Conservation (phyloP, 257 asterid species). For the Haberlea rhodopensis region DNA sequence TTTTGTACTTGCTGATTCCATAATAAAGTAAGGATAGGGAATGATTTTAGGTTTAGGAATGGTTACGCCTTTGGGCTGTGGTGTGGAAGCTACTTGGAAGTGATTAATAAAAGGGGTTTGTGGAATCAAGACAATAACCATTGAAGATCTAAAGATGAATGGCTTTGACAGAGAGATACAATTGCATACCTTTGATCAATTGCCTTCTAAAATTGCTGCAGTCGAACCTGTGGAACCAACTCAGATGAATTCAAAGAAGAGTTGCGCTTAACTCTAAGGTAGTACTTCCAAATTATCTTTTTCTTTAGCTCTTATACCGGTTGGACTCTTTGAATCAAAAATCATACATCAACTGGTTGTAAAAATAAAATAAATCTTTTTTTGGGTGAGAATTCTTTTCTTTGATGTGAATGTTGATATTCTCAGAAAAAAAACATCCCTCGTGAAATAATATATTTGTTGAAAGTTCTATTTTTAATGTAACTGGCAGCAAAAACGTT, state of each 20-base stretch:
- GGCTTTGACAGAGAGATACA: constrained; percentile 72
- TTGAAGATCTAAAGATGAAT: constrained; percentile 82
- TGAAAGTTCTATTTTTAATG: background rate
- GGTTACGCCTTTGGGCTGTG: constrained; percentile 93
- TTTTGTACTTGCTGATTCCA: constrained; percentile 14
- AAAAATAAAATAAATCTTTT: too few species aligned
- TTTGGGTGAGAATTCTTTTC: background rate
- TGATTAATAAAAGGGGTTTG: constrained; percentile 70
- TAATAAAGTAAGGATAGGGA: background rate
- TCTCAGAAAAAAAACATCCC: constrained; percentile 16
- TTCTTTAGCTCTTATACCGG: constrained; percentile 7
- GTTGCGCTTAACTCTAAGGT: constrained; percentile 85
- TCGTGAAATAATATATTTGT: constrained; percentile 5
- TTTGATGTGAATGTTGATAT: constrained; percentile 1
- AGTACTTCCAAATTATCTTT: constrained; percentile 20
- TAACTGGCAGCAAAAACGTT: too few species aligned
- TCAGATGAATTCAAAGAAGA: constrained; percentile 67
- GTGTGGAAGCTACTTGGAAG: constrained; percentile 79
- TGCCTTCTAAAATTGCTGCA: constrained; percentile 92
- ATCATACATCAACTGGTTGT: too few species aligned
- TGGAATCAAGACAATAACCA: constrained; percentile 68
- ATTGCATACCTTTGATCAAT: constrained; percentile 68
- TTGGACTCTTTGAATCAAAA: background rate
- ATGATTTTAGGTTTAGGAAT: constrained; percentile 70
- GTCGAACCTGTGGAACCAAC: constrained; percentile 70